These are phyloP conservation scores for Sarocladiaceae sp. DNA, from an alignment of 2,329 filamentous ascomycete genomes.

Conservation along the genomic window DNA sequence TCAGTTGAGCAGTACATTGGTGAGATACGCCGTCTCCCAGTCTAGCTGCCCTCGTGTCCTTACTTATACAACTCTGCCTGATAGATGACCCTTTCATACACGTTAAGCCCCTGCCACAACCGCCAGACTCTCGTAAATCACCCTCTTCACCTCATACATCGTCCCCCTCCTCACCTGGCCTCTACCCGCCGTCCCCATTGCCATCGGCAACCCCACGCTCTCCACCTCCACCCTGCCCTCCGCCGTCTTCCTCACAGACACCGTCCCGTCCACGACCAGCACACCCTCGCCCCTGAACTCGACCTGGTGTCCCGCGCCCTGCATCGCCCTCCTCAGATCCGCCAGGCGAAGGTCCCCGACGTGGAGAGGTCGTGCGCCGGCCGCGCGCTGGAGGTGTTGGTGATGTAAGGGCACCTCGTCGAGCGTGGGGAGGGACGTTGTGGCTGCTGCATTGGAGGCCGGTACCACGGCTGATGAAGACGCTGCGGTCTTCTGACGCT, in stretches of 20 bases:
- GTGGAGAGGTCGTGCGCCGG: slow-evolving; percentile 80
- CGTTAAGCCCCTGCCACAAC: slow-evolving; percentile 69
- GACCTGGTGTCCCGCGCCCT: slow-evolving; percentile 72
- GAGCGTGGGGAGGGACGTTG: slow-evolving; percentile 34
- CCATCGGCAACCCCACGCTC: slow-evolving; percentile 51
- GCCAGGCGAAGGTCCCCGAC: slow-evolving; percentile 89
- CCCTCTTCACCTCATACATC: slow-evolving; percentile 81
- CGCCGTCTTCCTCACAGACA: slow-evolving; percentile 81
- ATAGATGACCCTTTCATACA: not conserved
- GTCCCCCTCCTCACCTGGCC: slow-evolving; percentile 51
- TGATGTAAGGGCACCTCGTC: slow-evolving; percentile 48
- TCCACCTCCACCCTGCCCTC: slow-evolving; percentile 87
- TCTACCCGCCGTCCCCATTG: too few relatives aligned
- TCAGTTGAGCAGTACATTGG: too few relatives aligned
- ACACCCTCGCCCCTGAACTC: slow-evolving; percentile 93
- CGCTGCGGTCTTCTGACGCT: slow-evolving; percentile 41
- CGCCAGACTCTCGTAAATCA: slow-evolving; percentile 89
- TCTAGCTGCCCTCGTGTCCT: too few relatives aligned
- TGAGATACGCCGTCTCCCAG: too few relatives aligned
- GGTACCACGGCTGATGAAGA: slow-evolving; percentile 19
- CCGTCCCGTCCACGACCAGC: slow-evolving; percentile 78
- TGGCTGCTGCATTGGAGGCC: slow-evolving; percentile 14
- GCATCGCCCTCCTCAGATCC: slow-evolving; percentile 79
- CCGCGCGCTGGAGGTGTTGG: slow-evolving; percentile 66
- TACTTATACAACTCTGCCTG: not conserved